Percentiles rank a stretch among this genome's conserved stretches.
Evolutionary conservation across 768 basidiomycete species (phyloP).

Genomic region (Collybia sordida): DNA sequence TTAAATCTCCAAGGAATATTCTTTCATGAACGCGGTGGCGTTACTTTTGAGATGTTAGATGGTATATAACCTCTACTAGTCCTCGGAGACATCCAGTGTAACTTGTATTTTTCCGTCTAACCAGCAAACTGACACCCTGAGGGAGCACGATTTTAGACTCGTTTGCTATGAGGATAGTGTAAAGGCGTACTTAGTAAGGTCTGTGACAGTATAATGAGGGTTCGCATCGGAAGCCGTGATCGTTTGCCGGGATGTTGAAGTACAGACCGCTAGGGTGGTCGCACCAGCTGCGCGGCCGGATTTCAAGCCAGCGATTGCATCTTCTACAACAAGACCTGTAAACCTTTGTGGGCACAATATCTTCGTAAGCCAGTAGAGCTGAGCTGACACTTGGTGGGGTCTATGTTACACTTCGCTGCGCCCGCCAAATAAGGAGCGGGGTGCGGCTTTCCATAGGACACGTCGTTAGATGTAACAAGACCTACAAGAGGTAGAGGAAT

Average conservation of each 20-base stretch:
- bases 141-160: not conserved
- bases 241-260: constrained; percentile 62
- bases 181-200: constrained; percentile 58
- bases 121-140: constrained; percentile 44
- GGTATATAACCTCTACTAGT: constrained; percentile 8
- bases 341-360: not conserved
- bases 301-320: constrained; percentile 81
- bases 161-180: not conserved
- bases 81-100: constrained; percentile 34
- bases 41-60: too few species aligned
- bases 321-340: constrained; percentile 83
- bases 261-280: constrained; percentile 79
- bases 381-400: constrained; percentile 55
- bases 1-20: too few species aligned
- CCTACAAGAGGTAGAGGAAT: constrained; percentile 59
- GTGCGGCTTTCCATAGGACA: constrained; percentile 77
- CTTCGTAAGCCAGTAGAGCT: not conserved
- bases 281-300: constrained; percentile 78
- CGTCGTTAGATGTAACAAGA: constrained; percentile 74
- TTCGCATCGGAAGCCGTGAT: constrained; percentile 52
- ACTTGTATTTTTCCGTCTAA: constrained; percentile 48
- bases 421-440: constrained; percentile 87
- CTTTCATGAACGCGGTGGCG: too few species aligned
- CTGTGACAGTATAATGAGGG: constrained; percentile 66
- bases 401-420: constrained; percentile 55